These are phyloP conservation scores for Plenodomus tracheiphilus DNA, from an alignment of 2,329 filamentous ascomycete species.

Conservation along the genomic window DNA sequence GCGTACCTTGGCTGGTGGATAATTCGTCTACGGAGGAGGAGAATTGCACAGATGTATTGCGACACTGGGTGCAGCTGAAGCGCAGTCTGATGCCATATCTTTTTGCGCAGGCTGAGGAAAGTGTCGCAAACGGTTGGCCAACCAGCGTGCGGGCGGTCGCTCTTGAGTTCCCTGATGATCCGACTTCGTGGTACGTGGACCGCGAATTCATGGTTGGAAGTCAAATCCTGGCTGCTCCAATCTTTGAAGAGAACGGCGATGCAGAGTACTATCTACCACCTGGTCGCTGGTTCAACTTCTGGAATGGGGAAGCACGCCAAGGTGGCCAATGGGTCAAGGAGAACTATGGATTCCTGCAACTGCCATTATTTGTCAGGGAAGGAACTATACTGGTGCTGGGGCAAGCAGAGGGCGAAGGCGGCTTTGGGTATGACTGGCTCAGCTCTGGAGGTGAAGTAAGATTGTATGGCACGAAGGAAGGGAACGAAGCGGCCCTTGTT, in stretches of 20 bases:
- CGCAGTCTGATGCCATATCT: conserved; percentile 63
- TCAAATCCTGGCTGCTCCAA: conserved; percentile 64
- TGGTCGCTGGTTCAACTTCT: conserved; percentile 57
- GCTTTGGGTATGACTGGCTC: conserved; percentile 49
- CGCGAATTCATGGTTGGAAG: conserved; percentile 75
- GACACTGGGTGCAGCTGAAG: conserved; percentile 58
- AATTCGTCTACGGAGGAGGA: conserved; percentile 57
- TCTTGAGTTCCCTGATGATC: conserved; percentile 71
- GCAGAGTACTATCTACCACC: conserved; percentile 68
- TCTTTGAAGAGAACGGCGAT: conserved; percentile 65
- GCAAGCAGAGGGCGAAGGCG: conserved; percentile 41
- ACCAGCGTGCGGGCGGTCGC: conserved; percentile 66
- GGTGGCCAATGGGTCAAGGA: conserved; percentile 52
- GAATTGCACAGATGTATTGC: conserved; percentile 58
- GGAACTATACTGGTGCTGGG: conserved; percentile 47
- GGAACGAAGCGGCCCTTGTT: conserved; percentile 41
- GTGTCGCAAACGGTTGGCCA: conserved; percentile 59
- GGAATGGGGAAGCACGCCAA: conserved; percentile 46
- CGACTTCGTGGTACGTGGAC: conserved; percentile 69
- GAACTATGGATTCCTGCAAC: conserved; percentile 45
- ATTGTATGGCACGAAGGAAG: conserved; percentile 43
- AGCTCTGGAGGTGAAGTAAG: conserved; percentile 43
- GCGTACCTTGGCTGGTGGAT: conserved; percentile 75
- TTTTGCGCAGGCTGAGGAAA: conserved; percentile 56
- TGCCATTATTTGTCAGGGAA: conserved; percentile 48